These are phyloP conservation scores for Ostreobium quekettii DNA, from an alignment of 139 green algal genomes.

Conservation along the genomic window DNA sequence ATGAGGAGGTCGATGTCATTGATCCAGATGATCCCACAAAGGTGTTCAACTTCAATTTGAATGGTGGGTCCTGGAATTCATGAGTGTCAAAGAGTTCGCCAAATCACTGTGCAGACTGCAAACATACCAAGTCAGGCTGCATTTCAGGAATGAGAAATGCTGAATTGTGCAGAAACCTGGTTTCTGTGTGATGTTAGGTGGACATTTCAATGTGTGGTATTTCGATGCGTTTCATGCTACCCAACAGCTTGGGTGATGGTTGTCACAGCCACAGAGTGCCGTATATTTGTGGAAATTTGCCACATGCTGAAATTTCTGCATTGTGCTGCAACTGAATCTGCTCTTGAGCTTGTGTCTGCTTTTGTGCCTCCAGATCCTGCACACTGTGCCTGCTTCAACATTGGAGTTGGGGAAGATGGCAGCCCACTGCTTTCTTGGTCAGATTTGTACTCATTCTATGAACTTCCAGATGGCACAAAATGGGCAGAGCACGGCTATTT, in stretches of 20 bases:
- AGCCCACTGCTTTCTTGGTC: constrained; percentile 34
- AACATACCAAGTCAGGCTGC: too few relatives aligned
- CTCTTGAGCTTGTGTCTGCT: neutral
- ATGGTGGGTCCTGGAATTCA: constrained; percentile 2
- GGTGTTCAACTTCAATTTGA: constrained; percentile 29
- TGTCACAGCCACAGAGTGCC: too few relatives aligned
- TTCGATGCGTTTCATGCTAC: neutral
- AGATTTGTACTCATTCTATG: constrained; percentile 30
- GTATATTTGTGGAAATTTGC: too few relatives aligned
- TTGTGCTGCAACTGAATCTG: neutral
- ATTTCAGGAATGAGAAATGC: too few relatives aligned
- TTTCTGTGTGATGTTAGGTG: neutral
- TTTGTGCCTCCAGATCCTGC: neutral
- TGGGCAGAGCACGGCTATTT: constrained; percentile 39
- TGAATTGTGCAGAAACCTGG: too few relatives aligned
- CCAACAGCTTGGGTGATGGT: too few relatives aligned
- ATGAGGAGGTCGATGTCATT: constrained; percentile 22
- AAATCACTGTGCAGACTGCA: neutral
- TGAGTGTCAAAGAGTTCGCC: neutral
- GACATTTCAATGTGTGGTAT: neutral
- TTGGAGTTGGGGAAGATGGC: constrained; percentile 26
- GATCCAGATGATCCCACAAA: constrained; percentile 29
- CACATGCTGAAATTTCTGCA: too few relatives aligned
- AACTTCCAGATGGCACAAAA: constrained; percentile 34
- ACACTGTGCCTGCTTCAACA: constrained; percentile 39